phyloP scores from a whole-genome alignment of 805 yeast genomes.

The Myxozyma sirexii region DNA sequence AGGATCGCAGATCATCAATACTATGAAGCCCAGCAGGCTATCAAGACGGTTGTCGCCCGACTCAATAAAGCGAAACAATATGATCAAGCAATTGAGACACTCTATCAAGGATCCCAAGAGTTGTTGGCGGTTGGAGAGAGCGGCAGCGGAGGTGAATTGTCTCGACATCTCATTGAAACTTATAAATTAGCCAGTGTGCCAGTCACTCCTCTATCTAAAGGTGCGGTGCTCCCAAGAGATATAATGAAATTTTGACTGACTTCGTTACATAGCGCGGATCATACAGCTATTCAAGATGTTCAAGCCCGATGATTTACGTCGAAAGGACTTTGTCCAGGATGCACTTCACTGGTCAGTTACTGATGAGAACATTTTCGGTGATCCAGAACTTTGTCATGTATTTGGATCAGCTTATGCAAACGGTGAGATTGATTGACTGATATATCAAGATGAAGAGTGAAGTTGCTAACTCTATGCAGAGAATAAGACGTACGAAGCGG shows the following conservation, averaged over 20 bases:
- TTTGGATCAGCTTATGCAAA: conserved; percentile 65
- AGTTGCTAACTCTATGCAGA: conserved; percentile 26
- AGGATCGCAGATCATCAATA: conserved; percentile 74
- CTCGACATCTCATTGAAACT: conserved; percentile 70
- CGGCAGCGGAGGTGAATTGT: conserved; percentile 80
- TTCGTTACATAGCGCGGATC: conserved; percentile 43
- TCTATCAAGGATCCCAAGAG: conserved; percentile 70
- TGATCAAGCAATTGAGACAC: conserved; percentile 69
- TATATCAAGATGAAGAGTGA: neutral
- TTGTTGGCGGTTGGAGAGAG: conserved; percentile 70
- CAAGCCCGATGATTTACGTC: conserved; percentile 59
- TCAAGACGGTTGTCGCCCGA: conserved; percentile 86
- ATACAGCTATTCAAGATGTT: conserved; percentile 49
- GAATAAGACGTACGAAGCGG: conserved; percentile 60
- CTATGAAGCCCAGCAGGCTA: conserved; percentile 95
- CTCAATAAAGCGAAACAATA: conserved; percentile 70
- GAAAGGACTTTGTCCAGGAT: conserved; percentile 68
- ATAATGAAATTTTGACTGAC: neutral
- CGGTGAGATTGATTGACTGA: conserved; percentile 27
- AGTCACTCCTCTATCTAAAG: conserved; percentile 50
- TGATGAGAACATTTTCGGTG: conserved; percentile 64
- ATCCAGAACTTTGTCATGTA: conserved; percentile 70
- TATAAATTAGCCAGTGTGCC: conserved; percentile 55
- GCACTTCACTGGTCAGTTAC: conserved; percentile 64
- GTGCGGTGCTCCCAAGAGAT: conserved; percentile 36